These are phyloP conservation scores for Leccinum arenicola DNA, from an alignment of 768 basidiomycete genomes.

Conservation along the genomic window DNA sequence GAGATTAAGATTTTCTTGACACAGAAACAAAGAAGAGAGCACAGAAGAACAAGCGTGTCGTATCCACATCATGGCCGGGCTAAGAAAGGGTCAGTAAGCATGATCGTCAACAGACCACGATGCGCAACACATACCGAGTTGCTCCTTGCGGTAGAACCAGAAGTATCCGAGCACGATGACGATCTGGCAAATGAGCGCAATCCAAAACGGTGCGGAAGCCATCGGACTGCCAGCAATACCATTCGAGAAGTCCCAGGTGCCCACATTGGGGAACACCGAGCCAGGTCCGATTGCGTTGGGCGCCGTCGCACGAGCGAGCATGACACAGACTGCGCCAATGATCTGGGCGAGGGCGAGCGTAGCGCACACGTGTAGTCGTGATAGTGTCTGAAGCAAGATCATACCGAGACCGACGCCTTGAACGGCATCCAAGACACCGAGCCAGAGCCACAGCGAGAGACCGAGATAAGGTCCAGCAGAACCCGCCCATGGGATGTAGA, in stretches of 20 bases:
- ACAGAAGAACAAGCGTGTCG: background rate
- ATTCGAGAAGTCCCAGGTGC: constrained; percentile 82
- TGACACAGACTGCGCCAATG: constrained; percentile 87
- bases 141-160: constrained; percentile 97
- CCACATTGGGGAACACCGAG: constrained; percentile 88
- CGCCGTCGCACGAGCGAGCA: constrained; percentile 88
- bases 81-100: background rate
- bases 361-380: constrained; percentile 90
- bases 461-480: constrained; percentile 83
- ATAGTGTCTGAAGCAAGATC: constrained; percentile 89
- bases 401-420: constrained; percentile 94
- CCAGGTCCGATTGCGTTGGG: constrained; percentile 88
- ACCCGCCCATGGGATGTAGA: constrained; percentile 95
- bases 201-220: constrained; percentile 85
- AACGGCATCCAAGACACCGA: constrained; percentile 90
- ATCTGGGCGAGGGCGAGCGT: constrained; percentile 90
- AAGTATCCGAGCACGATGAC: constrained; percentile 90
- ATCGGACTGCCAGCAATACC: constrained; percentile 76
- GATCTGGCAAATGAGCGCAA: constrained; percentile 75
- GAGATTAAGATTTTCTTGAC: background rate
- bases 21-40: background rate
- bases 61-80: constrained; percentile 12
- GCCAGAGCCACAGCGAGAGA: constrained; percentile 90
- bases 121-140: constrained; percentile 55
- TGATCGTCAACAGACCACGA: background rate